A percentile compares a stretch with the other conserved stretches of the same genome.
These are phyloP conservation scores for Aspergillus uvarum DNA, from an alignment of 2,329 filamentous ascomycete genomes.

Conservation along the genomic window DNA sequence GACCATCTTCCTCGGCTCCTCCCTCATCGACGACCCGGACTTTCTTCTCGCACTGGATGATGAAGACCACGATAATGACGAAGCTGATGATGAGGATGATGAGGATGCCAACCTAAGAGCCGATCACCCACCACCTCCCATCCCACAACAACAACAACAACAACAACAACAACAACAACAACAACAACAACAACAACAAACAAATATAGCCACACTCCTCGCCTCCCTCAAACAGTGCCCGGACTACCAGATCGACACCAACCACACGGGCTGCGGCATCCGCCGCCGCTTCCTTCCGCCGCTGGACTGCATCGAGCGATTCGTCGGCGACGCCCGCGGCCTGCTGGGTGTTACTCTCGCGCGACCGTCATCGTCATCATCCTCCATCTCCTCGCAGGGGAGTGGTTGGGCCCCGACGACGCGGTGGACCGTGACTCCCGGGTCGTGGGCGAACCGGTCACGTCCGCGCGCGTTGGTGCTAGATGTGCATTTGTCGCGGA, in stretches of 20 bases:
- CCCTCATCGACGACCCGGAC: conserved; percentile 34
- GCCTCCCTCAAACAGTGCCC: conserved; percentile 42
- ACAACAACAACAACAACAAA: conserved; percentile 15
- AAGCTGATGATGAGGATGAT: neutral
- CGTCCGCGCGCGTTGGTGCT: conserved; percentile 21
- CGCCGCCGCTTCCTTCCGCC: conserved; percentile 41
- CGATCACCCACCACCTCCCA: neutral
- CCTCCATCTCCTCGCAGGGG: too few relatives aligned
- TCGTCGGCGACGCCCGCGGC: conserved; percentile 33
- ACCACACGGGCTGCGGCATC: conserved; percentile 44
- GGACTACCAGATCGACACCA: conserved; percentile 44
- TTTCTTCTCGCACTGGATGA: conserved; percentile 23
- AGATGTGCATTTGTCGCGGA: conserved; percentile 28
- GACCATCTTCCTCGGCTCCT: conserved; percentile 44
- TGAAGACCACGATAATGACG: conserved; percentile 9
- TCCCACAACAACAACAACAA: too few relatives aligned
- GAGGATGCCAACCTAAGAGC: neutral
- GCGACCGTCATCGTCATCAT: conserved; percentile 7
- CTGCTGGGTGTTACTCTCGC: conserved; percentile 30
- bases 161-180: conserved; percentile 18
- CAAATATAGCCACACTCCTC: conserved; percentile 37
- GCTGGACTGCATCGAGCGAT: conserved; percentile 40
- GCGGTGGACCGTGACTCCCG: conserved; percentile 16
- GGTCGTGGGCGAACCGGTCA: conserved; percentile 24
- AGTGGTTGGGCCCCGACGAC: neutral